Evolutionary conservation across 2,329 filamentous ascomycete genomes (phyloP).

Genomic region (Cladophialophora chaetospira): DNA sequence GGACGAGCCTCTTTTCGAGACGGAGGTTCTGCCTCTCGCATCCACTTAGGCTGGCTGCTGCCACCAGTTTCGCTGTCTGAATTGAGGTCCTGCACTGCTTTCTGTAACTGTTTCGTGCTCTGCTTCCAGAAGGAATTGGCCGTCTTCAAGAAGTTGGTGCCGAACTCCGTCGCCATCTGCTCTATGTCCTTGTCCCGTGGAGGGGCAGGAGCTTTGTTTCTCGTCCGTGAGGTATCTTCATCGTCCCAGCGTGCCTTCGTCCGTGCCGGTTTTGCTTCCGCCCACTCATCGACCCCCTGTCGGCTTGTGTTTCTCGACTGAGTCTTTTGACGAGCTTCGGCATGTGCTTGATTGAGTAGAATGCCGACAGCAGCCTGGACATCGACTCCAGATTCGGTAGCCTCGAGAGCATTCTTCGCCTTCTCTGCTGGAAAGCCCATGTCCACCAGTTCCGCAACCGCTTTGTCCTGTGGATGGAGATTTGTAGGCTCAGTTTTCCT

Average conservation of each 20-base stretch:
- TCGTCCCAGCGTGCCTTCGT: conserved; percentile 28
- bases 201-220: conserved; percentile 43
- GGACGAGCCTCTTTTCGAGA: conserved; percentile 32
- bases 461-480: conserved; percentile 67
- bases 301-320: conserved; percentile 20
- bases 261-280: conserved; percentile 52
- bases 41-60: conserved; percentile 91
- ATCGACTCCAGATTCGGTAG: conserved; percentile 76
- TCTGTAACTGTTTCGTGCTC: conserved; percentile 87
- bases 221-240: conserved; percentile 19
- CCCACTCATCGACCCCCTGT: conserved; percentile 41
- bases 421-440: conserved; percentile 91
- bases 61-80: conserved; percentile 72
- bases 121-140: conserved; percentile 95
- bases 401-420: conserved; percentile 74
- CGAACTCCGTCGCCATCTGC: conserved; percentile 78
- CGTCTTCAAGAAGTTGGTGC: conserved; percentile 84
- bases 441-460: conserved; percentile 85
- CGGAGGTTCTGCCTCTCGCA: conserved; percentile 66
- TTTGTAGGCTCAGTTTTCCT: conserved; percentile 34
- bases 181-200: conserved; percentile 69
- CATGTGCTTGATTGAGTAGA: conserved; percentile 88
- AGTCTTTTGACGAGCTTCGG: conserved; percentile 72
- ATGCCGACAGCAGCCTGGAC: conserved; percentile 85
- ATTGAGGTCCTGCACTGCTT: conserved; percentile 84